These are phyloP conservation scores for Streptanthus diversifolius DNA, from an alignment of 345 rosid species.

Conservation along the genomic window DNA sequence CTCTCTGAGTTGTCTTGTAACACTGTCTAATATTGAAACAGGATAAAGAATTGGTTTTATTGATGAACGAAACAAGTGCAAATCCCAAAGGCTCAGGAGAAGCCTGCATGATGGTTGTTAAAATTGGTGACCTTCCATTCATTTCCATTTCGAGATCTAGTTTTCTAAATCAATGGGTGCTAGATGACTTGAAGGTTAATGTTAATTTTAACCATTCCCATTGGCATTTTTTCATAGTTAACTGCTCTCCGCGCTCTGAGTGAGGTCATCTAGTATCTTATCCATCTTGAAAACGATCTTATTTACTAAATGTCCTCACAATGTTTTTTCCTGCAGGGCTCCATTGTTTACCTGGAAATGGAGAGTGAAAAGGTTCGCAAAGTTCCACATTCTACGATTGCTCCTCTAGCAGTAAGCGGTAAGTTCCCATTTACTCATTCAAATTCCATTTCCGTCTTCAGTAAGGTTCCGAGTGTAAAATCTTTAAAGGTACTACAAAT, in stretches of 20 bases:
- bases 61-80: constrained; percentile 47
- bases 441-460: neutral
- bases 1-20: constrained; percentile 4
- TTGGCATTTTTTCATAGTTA: neutral
- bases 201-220: neutral
- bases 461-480: neutral
- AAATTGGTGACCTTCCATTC: constrained; percentile 67
- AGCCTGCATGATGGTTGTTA: constrained; percentile 75
- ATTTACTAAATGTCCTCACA: neutral
- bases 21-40: constrained; percentile 33
- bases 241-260: neutral
- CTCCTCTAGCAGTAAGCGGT: constrained; percentile 88
- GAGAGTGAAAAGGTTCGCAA: constrained; percentile 67
- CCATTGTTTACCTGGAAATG: constrained; percentile 46
- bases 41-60: constrained; percentile 67
- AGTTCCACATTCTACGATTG: constrained; percentile 54
- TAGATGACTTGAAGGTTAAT: constrained; percentile 65
- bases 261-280: neutral
- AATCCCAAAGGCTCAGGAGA: constrained; percentile 61
- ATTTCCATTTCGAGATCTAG: constrained; percentile 47
- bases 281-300: neutral
- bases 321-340: constrained; percentile 41
- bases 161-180: constrained; percentile 45
- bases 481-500: neutral
- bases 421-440: constrained; percentile 27